Conservation (phyloP, 2,329 filamentous ascomycete species). For the Pseudogymnoascus sp. region DNA sequence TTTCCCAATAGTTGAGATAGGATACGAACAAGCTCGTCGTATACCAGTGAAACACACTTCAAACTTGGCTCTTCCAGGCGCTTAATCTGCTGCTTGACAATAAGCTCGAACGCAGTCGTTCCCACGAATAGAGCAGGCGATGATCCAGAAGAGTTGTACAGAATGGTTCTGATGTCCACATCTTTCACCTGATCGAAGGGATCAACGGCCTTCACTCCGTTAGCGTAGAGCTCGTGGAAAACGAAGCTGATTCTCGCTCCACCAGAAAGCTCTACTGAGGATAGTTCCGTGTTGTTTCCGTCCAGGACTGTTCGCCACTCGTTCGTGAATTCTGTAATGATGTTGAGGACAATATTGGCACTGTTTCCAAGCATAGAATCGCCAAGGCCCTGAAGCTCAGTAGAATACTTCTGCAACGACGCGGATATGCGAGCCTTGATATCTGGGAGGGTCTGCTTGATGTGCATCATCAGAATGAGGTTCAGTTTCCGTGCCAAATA, state of each 20-base stretch:
- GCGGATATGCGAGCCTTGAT: constrained; percentile 96
- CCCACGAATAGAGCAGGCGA: constrained; percentile 95
- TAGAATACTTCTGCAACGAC: constrained; percentile 83
- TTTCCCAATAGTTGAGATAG: constrained; percentile 83
- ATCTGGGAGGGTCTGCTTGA: constrained; percentile 97
- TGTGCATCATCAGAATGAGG: constrained; percentile 99
- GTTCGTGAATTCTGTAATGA: constrained; percentile 97
- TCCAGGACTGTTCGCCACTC: constrained; percentile 95
- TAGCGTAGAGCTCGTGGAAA: constrained; percentile 96
- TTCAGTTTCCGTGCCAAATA: constrained; percentile 96
- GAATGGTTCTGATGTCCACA: constrained; percentile 89
- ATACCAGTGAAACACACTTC: constrained; percentile 95
- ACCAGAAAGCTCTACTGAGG: constrained; percentile 86
- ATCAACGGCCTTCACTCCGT: constrained; percentile 94
- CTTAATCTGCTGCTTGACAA: constrained; percentile 98
- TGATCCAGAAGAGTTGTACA: constrained; percentile 98
- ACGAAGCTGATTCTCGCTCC: constrained; percentile 98
- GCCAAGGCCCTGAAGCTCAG: constrained; percentile 74
- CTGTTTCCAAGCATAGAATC: constrained; percentile 95
- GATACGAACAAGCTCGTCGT: constrained; percentile 94
- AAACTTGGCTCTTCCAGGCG: constrained; percentile 90
- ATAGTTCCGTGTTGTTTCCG: constrained; percentile 93
- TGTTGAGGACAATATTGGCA: constrained; percentile 92
- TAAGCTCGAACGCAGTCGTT: constrained; percentile 95
- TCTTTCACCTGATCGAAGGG: constrained; percentile 98